Evolutionary conservation across 225 moss, liverwort and hornwort genomes (phyloP).

Genomic region (Asterella californica): DNA sequence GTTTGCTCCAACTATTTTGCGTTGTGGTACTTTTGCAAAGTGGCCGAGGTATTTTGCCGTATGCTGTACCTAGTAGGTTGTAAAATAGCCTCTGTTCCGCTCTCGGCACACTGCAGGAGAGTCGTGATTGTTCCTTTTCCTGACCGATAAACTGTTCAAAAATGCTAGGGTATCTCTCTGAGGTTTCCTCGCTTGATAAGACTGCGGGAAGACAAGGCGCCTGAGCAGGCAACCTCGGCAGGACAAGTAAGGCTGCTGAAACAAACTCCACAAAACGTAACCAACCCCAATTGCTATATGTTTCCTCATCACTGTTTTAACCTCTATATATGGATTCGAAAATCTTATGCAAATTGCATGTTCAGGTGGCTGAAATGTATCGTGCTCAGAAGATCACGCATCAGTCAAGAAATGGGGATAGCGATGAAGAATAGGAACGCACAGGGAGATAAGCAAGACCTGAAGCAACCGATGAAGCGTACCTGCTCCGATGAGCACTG

Average conservation of each 20-base stretch:
- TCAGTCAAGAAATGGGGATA: slow-evolving; percentile 56
- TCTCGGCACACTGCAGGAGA: neutral
- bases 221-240: slow-evolving; percentile 81
- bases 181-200: slow-evolving; percentile 82
- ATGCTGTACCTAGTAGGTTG: neutral
- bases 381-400: slow-evolving; percentile 90
- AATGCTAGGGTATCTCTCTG: slow-evolving; percentile 73
- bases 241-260: slow-evolving; percentile 56
- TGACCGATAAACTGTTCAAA: slow-evolving; percentile 10
- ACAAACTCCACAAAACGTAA: neutral
- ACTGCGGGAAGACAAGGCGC: slow-evolving; percentile 86
- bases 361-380: slow-evolving; percentile 92
- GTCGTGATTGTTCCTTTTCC: neutral
- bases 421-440: slow-evolving; percentile 52
- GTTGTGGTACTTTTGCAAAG: neutral
- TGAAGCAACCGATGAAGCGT: neutral
- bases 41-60: neutral
- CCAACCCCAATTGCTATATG: neutral
- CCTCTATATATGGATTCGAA: neutral
- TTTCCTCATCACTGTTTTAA: neutral
- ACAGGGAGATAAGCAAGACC: neutral
- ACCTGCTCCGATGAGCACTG: neutral
- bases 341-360: neutral
- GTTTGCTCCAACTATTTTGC: neutral
- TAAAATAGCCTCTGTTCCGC: neutral